Base-by-base conservation (phyloP, 2,329 filamentous ascomycete species). In the Fusarium sp. region DNA sequence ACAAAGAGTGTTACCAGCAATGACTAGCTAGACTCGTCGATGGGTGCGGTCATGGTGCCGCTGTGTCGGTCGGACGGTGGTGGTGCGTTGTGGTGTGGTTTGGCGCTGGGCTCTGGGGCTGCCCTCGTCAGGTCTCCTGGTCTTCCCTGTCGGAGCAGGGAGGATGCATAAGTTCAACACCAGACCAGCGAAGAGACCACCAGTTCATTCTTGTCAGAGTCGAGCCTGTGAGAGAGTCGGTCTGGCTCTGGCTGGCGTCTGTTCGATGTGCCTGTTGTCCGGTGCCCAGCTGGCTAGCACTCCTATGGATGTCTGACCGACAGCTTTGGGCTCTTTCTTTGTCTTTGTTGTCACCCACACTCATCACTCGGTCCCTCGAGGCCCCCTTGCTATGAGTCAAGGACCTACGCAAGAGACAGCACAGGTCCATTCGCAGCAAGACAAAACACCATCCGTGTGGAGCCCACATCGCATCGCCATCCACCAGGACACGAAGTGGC, bases 21-120 rank as follows among this genome's bases (percentile, higher is more conserved):
- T 47, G 68, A 54, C 69, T 63, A 70, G 35, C 62, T 52, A 52
- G 18, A 58, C 31, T 64, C 50, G 50, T 64, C 69, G 62, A 73
- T 45, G 63, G 47, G 47, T 65, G 58, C 65, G 63, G 33, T 56
- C 62, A 42, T 65, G 63, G 45, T 42, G 64, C 68, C 68, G 71
- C 64, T 65, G 70, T 66, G 73, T 78, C 75, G 68, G 72, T 78
- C 75, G 68, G 72, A 77, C 68, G 76, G 71, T 74, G 58, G 71
- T 78, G 76, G 76, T 78, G 76, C 73, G 76, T 63, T 62, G 71
- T 78, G 76, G 76, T 78, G 75, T 78, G 76, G 74, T 78, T 72
- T 69, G 62, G 50, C 60, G 60, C 58, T 69, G 63, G 63, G 63
- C 63, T 50, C 59, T 67, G 58, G 68, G 52, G 61, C 50, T 29